Base-by-base conservation (phyloP, 2,329 filamentous ascomycete species). In the Cordyceps farinosa region DNA sequence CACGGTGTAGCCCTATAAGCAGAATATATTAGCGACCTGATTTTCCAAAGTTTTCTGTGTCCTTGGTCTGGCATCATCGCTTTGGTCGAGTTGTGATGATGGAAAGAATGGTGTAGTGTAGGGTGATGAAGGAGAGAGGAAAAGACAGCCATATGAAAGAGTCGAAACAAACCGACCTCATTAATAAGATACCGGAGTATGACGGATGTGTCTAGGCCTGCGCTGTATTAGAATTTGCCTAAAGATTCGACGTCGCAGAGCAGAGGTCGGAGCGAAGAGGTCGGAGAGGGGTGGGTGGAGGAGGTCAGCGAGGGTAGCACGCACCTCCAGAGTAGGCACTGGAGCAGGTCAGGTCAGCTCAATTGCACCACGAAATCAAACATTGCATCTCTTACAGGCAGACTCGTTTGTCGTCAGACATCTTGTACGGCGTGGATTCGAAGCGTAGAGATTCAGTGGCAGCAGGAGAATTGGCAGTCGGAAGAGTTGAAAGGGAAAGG, bases 131-230 rank as follows among this genome's bases (percentile, higher is more conserved):
- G 3, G 10, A 27, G 22, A 27, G 5, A 11, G n/a, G 7, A 27
- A 10, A 45, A 11, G 11, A 10, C 9, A 45, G 44, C 44, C 22
- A 5, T 47, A 9, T 30, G 45, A 48, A 30, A 27, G 10, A 48
- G 45, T n/a, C n/a, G n/a, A n/a, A n/a, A 38, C 53, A 45, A 68
- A 54, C 67, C 65, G 5, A 54, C 51, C 51, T 54, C 51, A 38
- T 75, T 67, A 50, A 79, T 72, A 15, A 80, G 73, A 75, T 74
- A 80, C 65, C 71, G 72, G 29, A 79, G 70, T 63, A 80, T 80
- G 6, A 73, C 75, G 32, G 72, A 75, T 58, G 78, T 80, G 65
- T 80, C 77, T 22, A 80, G 74, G 55, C 77, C 77, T 74, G 55
- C 29, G 47, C 13, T 51, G 34, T 40, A 51, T 61, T 61, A 61